Percentiles rank a stretch among this genome's conserved stretches.
Evolutionary conservation across 208 protist species (phyloP).

Genomic region (Crithidia bombi): DNA sequence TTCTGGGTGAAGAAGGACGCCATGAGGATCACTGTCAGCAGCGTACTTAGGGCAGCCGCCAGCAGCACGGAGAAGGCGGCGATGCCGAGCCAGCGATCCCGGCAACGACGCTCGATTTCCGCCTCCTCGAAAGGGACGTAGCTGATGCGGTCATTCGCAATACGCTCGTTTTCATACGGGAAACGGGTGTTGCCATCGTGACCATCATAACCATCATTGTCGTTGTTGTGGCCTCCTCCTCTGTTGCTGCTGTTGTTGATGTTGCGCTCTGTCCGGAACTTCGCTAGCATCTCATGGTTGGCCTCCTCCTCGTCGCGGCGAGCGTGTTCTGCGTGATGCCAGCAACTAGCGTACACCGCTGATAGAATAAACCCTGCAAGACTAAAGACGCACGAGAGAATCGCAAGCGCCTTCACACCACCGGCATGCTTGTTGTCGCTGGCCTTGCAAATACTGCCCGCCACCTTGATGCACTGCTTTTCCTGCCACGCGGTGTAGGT

Average conservation of each 20-base stretch:
- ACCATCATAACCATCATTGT: no score
- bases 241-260: not conserved
- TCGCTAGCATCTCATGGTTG: constrained; percentile 5
- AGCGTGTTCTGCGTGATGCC: not conserved
- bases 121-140: constrained; percentile 13
- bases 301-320: not conserved
- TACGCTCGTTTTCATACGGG: constrained; percentile 5
- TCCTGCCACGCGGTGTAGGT: constrained; percentile 14
- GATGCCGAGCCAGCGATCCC: constrained; percentile 10
- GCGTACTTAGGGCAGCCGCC: constrained; percentile 7
- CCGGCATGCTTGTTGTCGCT: not conserved
- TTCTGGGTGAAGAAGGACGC: not conserved
- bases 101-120: not conserved
- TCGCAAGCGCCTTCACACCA: not conserved
- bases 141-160: not conserved
- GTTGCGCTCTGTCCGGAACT: not conserved
- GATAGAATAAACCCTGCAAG: constrained; percentile 21
- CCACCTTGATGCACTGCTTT: not conserved
- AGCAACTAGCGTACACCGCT: constrained; percentile 13
- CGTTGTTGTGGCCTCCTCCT: no score
- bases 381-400: constrained; percentile 5
- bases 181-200: constrained; percentile 13
- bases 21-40: constrained; percentile 10
- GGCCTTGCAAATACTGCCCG: no score
- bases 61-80: constrained; percentile 25